Evolutionary conservation across 2,329 filamentous ascomycete genomes (phyloP), one percentile per base, ranked within the genome.

Genomic region (Fusarium kyushuense): DNA sequence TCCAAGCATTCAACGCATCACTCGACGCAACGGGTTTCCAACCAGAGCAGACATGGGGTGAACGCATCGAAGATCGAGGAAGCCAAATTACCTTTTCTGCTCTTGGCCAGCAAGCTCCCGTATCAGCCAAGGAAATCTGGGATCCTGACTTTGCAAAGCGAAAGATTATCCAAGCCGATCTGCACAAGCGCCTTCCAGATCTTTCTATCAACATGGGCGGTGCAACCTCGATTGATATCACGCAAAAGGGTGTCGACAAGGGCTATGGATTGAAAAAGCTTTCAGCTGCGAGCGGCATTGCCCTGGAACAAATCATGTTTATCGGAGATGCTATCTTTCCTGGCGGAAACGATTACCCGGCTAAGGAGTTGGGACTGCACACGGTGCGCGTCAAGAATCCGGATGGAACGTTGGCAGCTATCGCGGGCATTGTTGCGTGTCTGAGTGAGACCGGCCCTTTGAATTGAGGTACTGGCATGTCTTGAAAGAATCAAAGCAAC

Each of bases 41-140:
- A n/a, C 58, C 58, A 8, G 58, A 62, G 25, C 58, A 62, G 14
- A 62, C 58, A 42, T 62, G 58, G 58, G 58, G 58, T 2, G 58
- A 62, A 11, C 58, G 58, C 2, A 62, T 62, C 6, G 58, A 62
- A 27, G 58, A 62, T 21, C 35, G 58, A 7, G 58, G 58, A 7
- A 62, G 58, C 11, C 58, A 62, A 13, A 62, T 62, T 8, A 62
- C 58, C 1, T 62, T 62, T 2, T 62, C 58, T 11, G 58, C 58
- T 2, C 58, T 62, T n/a, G 58, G 58, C 0, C 58, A 62, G 3
- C 58, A 62, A 32, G 58, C 58, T 2, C 58, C 56, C 1, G 56
- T 60, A 0, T 62, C 58, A 2, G 58, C 58, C 1, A 62, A 62
- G 9, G 58, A 62, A 16, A 30, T 62, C 5, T 62, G 56, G 58